A percentile compares a stretch with the other conserved stretches of the same genome.
These are phyloP conservation scores for Microsporum ferrugineum DNA, from an alignment of 2,329 filamentous ascomycete genomes.

Conservation along the genomic window DNA sequence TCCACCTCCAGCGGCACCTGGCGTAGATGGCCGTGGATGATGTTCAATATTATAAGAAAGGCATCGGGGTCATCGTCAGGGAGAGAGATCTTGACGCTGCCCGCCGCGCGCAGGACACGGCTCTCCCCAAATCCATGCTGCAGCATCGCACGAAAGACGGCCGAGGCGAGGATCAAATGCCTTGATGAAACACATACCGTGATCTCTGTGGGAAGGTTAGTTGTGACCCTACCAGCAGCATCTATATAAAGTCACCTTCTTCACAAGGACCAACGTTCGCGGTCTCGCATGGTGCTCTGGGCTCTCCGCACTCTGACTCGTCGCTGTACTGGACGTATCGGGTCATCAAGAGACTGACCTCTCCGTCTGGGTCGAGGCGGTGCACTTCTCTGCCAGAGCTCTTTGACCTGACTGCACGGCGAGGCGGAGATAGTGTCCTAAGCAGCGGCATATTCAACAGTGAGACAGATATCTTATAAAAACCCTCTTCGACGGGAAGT, in stretches of 20 bases:
- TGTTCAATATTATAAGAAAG: constrained; percentile 22
- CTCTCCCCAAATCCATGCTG: constrained; percentile 14
- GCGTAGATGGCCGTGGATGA: constrained; percentile 23
- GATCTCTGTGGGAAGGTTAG: constrained; percentile 8
- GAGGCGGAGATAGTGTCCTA: constrained; percentile 7
- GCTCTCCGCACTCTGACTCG: not conserved
- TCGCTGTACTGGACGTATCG: constrained; percentile 11
- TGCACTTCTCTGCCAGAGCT: constrained; percentile 6
- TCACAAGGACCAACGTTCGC: constrained; percentile 5
- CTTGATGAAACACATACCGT: constrained; percentile 13
- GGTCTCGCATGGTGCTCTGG: not conserved
- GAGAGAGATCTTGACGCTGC: constrained; percentile 15
- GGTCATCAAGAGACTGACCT: constrained; percentile 12
- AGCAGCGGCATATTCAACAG: constrained; percentile 1
- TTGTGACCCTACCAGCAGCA: not conserved
- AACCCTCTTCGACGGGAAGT: not conserved
- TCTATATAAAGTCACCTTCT: constrained; percentile 11
- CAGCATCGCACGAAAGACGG: constrained; percentile 16
- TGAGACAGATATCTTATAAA: not conserved
- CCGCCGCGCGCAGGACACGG: constrained; percentile 8
- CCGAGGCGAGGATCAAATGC: constrained; percentile 14
- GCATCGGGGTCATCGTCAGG: constrained; percentile 24
- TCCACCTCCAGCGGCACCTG: constrained; percentile 16
- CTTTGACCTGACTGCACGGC: constrained; percentile 2
- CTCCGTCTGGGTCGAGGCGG: constrained; percentile 14